Evolutionary conservation across 345 rosid genomes (phyloP).

Genomic region (Acer saccharum): DNA sequence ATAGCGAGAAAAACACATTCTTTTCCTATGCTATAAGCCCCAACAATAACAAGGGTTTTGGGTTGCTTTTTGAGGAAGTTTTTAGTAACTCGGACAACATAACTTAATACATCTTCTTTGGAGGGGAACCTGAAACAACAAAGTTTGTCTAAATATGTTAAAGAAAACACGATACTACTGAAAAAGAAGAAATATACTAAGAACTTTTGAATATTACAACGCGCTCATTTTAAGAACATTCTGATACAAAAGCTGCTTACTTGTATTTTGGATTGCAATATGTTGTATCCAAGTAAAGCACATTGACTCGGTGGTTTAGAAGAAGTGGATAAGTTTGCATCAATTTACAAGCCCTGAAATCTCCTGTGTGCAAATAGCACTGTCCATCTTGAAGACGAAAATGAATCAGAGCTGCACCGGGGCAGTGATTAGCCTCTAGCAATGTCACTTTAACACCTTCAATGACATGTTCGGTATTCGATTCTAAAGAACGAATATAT

Average conservation of each 20-base stretch:
- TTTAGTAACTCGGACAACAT: conserved; percentile 56
- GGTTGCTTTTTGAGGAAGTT: conserved; percentile 62
- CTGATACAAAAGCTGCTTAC: conserved; percentile 34
- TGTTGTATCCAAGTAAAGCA: conserved; percentile 77
- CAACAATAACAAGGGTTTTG: conserved; percentile 68
- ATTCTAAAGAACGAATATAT: conserved; percentile 56
- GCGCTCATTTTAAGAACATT: background rate
- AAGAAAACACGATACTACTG: background rate
- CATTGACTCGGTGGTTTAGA: conserved; percentile 47
- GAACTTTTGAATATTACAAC: background rate
- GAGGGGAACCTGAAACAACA: conserved; percentile 64
- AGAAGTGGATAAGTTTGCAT: conserved; percentile 68
- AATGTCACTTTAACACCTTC: conserved; percentile 61
- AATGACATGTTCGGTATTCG: conserved; percentile 50
- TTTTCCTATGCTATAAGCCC: conserved; percentile 87
- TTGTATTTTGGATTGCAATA: conserved; percentile 80
- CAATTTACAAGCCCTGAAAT: conserved; percentile 71
- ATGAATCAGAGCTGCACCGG: conserved; percentile 75
- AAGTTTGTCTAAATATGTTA: background rate
- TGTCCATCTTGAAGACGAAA: conserved; percentile 58
- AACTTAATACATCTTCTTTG: conserved; percentile 67
- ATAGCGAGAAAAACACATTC: conserved; percentile 78
- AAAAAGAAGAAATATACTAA: conserved; percentile 4
- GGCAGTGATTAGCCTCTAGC: conserved; percentile 81
- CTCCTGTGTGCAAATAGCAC: conserved; percentile 78